phyloP scores from a whole-genome alignment of 306 rosid genomes.

The Trifolium repens region DNA sequence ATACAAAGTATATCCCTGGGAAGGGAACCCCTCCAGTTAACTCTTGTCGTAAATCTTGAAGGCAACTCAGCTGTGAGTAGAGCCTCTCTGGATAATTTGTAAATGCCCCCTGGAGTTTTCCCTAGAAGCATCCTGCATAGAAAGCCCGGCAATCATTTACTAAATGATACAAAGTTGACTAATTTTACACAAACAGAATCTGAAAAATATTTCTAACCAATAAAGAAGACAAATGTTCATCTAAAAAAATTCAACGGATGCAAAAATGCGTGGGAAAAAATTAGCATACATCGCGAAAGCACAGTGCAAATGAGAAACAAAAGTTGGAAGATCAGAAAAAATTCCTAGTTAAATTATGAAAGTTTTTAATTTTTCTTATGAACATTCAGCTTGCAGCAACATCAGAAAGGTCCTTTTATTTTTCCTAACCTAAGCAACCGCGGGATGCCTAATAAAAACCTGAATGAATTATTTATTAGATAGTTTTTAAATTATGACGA shows the following conservation, averaged over 20 bases:
- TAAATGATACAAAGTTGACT: constrained; percentile 35
- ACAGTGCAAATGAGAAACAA: not conserved
- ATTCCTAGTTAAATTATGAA: not conserved
- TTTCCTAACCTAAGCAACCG: constrained; percentile 2
- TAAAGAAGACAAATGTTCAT: constrained; percentile 24
- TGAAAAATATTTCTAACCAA: constrained; percentile 16
- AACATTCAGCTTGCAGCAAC: constrained; percentile 18
- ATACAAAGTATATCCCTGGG: constrained; percentile 83
- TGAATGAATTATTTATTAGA: constrained; percentile 9
- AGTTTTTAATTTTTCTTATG: not conserved
- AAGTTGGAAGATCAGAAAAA: constrained; percentile 11
- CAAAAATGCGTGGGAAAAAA: constrained; percentile 36
- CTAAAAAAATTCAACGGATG: constrained; percentile 10
- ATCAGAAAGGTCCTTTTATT: constrained; percentile 4
- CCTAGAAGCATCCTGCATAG: constrained; percentile 79
- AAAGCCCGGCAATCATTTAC: constrained; percentile 37
- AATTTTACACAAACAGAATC: constrained; percentile 22
- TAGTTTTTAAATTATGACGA: constrained; percentile 11
- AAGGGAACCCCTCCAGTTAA: constrained; percentile 89
- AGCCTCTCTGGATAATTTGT: constrained; percentile 87
- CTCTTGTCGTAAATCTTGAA: constrained; percentile 61
- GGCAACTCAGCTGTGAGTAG: constrained; percentile 80
- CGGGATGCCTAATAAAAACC: constrained; percentile 13
- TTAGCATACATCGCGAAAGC: not conserved
- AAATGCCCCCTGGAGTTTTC: constrained; percentile 85